A percentile compares a stretch with the other conserved stretches of the same genome.
These are phyloP conservation scores for Eutypella sp. DNA, from an alignment of 2,329 filamentous ascomycete genomes.

Conservation along the genomic window DNA sequence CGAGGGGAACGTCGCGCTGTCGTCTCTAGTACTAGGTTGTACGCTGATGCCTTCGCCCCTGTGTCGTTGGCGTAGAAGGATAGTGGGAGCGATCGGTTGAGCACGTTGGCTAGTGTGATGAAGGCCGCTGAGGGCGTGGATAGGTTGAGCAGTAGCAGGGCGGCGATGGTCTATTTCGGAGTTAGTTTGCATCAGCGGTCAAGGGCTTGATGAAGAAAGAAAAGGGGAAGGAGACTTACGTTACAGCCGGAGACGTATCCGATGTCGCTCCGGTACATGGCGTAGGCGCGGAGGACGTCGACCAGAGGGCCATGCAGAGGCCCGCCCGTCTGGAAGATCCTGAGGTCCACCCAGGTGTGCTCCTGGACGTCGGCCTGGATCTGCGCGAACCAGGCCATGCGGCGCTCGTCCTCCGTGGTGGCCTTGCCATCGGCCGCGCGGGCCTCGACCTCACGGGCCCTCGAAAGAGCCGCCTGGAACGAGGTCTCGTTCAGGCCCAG, in stretches of 20 bases:
- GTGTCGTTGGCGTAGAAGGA: constrained; percentile 69
- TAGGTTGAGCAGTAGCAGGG: constrained; percentile 67
- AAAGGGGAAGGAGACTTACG: constrained; percentile 42
- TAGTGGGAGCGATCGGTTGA: constrained; percentile 70
- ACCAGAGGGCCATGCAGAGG: constrained; percentile 64
- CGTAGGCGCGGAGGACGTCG: constrained; percentile 72
- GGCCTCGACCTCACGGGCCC: constrained; percentile 59
- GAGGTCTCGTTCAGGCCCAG: constrained; percentile 62
- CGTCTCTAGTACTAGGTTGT: constrained; percentile 63
- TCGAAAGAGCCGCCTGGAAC: constrained; percentile 64
- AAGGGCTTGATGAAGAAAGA: background rate
- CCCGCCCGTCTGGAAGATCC: constrained; percentile 63
- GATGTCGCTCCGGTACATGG: constrained; percentile 77
- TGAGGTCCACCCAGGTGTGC: constrained; percentile 64
- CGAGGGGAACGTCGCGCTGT: constrained; percentile 59
- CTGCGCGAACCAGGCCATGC: constrained; percentile 55
- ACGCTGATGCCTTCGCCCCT: constrained; percentile 63
- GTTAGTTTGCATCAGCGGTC: constrained; percentile 14
- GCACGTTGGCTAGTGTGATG: constrained; percentile 67
- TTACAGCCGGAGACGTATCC: constrained; percentile 72
- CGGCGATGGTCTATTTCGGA: constrained; percentile 58
- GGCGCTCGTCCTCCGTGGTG: constrained; percentile 48
- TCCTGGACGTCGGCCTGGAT: constrained; percentile 61
- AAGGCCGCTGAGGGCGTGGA: constrained; percentile 60
- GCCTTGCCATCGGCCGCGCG: constrained; percentile 48